Evolutionary conservation across 2,329 filamentous ascomycete species (phyloP).

Genomic region (Aspergillus pseudoviridinutans): DNA sequence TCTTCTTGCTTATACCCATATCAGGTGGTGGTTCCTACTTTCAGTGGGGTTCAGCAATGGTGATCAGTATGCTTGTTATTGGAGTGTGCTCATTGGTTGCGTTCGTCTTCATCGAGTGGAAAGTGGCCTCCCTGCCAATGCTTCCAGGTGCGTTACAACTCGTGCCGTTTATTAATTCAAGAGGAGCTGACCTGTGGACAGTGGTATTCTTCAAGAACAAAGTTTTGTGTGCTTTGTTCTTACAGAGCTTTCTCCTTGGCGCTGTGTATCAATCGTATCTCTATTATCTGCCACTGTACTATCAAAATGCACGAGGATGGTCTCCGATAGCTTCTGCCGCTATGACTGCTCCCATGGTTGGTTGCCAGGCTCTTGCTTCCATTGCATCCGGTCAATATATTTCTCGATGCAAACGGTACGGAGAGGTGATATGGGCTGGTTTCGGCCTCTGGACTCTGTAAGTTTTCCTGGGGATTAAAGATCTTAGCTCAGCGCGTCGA

Average conservation of each 20-base stretch:
- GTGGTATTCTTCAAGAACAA: constrained; percentile 51
- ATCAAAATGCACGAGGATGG: constrained; percentile 53
- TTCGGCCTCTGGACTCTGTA: constrained; percentile 46
- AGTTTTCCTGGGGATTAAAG: constrained; percentile 3
- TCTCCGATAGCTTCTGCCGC: constrained; percentile 48
- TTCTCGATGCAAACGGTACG: constrained; percentile 54
- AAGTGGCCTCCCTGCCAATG: constrained; percentile 54
- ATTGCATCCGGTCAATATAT: constrained; percentile 55
- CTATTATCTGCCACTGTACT: constrained; percentile 61
- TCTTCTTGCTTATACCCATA: constrained; percentile 61
- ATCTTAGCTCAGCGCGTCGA: not conserved
- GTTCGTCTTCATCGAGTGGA: constrained; percentile 56
- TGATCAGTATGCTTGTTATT: constrained; percentile 56
- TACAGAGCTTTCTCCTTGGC: constrained; percentile 59
- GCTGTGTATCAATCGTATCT: constrained; percentile 56
- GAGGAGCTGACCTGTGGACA: constrained; percentile 11
- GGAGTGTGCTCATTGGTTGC: constrained; percentile 44
- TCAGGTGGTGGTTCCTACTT: constrained; percentile 59
- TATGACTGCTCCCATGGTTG: constrained; percentile 49
- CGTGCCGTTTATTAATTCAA: not conserved
- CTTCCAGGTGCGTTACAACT: constrained; percentile 42
- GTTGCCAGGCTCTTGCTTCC: constrained; percentile 39
- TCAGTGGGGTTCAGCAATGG: constrained; percentile 53
- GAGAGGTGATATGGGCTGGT: constrained; percentile 53
- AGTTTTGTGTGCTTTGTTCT: constrained; percentile 52